Conservation (phyloP, 306 rosid species). For the Psophocarpus tetragonolobus region DNA sequence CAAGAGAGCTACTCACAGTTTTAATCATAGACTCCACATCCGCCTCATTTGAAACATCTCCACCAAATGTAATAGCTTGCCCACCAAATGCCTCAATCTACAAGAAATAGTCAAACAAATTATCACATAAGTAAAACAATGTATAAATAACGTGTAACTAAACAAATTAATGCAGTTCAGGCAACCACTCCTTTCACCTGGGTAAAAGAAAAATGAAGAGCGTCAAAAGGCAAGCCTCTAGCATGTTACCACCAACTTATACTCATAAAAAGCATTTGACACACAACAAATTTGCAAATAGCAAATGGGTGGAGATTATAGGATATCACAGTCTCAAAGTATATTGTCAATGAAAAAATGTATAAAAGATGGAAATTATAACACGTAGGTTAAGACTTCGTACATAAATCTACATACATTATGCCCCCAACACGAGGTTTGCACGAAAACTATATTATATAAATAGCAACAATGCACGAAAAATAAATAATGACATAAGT, state of each 20-base stretch:
- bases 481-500: background rate
- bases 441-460: slow-evolving; percentile 3
- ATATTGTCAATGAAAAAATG: background rate
- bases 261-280: slow-evolving; percentile 13
- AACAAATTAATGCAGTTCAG: slow-evolving; percentile 24
- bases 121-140: background rate
- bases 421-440: background rate
- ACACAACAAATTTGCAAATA: background rate
- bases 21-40: slow-evolving; percentile 88
- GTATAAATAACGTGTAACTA: background rate
- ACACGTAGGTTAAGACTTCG: background rate
- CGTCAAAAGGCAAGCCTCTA: slow-evolving; percentile 6
- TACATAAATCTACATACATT: background rate
- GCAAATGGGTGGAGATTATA: background rate
- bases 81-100: slow-evolving; percentile 88
- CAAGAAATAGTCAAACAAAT: slow-evolving; percentile 34
- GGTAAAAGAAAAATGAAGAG: background rate
- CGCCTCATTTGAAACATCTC: slow-evolving; percentile 88
- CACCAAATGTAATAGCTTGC: slow-evolving; percentile 82
- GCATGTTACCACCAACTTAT: slow-evolving; percentile 1
- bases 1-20: slow-evolving; percentile 58
- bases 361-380: background rate
- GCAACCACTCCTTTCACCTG: background rate
- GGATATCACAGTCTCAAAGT: background rate
- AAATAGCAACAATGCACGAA: background rate